Base-by-base conservation (phyloP, 1,139 yeast species). In the Zhuliangozyma parablackwelliae region DNA sequence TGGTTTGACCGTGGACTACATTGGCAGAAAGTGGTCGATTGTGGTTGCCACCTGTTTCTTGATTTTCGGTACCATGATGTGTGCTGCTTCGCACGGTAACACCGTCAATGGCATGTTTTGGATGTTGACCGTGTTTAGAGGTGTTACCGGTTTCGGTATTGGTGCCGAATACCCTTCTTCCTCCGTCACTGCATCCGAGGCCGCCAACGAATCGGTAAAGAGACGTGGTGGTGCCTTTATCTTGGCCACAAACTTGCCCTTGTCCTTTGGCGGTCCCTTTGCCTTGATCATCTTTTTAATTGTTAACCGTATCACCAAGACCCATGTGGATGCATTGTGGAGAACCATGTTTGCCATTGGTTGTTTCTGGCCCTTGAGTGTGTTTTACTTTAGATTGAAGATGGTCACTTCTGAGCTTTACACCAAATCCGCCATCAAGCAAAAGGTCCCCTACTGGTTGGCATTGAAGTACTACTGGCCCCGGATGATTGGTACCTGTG, bases 121-220 rank as follows among this genome's bases (percentile, higher is more conserved):
- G 89, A 80, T 82, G 87, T 65, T 82, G 51, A 72, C 79, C 33
- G 75, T 82, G 26, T 64, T 76, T 40, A 66, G 89, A 56, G 88
- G 88, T 46, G 69, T 78, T 20, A 76, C 83, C 34, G 90, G 90
- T 36, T 75, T 80, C 44, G 90, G 90, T 41, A 75, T 82, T 43
- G 90, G 90, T 41, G 88, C 88, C 21, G 92, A 84, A 54, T 81
- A 82, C 54, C 85, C 86, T 3, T 79, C 85, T 2, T 77, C 83
- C 26, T 77, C 86, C 0, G 73, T 82, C 2, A 68, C 84, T 25
- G 87, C 88, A 1, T 75, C 80, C 30, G 90, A 82, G 55, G 84
- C 88, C 28, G 85, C 89, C 2, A 81, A 82, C 52, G 80, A 76
- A 44, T 67, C 79, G 2, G 68, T 72, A 33, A 77, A 69, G 50